Conservation (phyloP, 169 alveolate species). For the Cryptosporidium canis region DNA sequence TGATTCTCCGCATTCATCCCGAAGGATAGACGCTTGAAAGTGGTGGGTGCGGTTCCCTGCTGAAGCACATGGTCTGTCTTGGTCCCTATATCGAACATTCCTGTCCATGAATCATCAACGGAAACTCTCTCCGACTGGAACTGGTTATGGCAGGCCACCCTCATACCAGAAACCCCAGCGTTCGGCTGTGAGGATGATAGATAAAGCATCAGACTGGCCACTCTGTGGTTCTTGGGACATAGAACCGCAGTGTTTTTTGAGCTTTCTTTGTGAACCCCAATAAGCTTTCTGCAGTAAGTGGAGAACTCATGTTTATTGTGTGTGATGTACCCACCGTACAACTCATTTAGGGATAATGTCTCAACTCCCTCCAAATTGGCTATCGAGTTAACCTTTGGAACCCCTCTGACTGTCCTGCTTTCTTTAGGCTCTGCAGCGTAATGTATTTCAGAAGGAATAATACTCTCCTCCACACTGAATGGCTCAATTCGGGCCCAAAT, state of each 20-base stretch:
- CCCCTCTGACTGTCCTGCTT: slow-evolving; percentile 50
- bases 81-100: slow-evolving; percentile 45
- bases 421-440: slow-evolving; percentile 51
- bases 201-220: slow-evolving; percentile 25
- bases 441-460: neutral
- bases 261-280: slow-evolving; percentile 12
- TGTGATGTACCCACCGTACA: slow-evolving; percentile 23
- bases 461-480: neutral
- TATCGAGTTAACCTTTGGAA: slow-evolving; percentile 29
- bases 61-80: neutral
- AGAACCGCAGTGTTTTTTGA: slow-evolving; percentile 24
- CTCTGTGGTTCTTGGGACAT: slow-evolving; percentile 36
- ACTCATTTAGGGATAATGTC: slow-evolving; percentile 30
- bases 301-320: slow-evolving; percentile 35
- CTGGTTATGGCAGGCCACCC: slow-evolving; percentile 32
- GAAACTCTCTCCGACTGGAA: slow-evolving; percentile 4
- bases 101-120: slow-evolving; percentile 54
- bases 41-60: slow-evolving; percentile 13
- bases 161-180: slow-evolving; percentile 13
- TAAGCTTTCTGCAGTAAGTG: slow-evolving; percentile 35
- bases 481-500: slow-evolving; percentile 1
- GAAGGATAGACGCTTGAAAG: slow-evolving; percentile 21
- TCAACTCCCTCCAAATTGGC: neutral
- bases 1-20: neutral
- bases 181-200: slow-evolving; percentile 7